Conservation (phyloP, 169 alveolate species). For the Babesia ovis region DNA sequence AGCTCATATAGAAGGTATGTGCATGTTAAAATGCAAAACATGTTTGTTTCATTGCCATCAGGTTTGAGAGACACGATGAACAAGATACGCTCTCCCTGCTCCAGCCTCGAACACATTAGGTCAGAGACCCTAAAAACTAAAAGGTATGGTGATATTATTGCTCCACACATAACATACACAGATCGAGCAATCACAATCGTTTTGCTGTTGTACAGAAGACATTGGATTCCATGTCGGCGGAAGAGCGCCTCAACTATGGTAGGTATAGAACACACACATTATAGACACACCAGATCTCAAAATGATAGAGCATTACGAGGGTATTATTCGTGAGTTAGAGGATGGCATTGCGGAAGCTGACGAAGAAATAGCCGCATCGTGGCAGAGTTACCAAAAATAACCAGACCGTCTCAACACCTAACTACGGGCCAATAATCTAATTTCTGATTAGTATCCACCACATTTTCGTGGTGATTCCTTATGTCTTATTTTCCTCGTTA, state of each 20-base stretch:
- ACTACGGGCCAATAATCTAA: too few relatives aligned
- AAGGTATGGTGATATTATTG: not conserved
- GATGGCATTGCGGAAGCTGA: slow-evolving; percentile 52
- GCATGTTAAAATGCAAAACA: not conserved
- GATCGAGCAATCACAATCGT: slow-evolving; percentile 10
- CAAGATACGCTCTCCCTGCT: slow-evolving; percentile 70
- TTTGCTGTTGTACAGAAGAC: slow-evolving; percentile 56
- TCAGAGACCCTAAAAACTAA: slow-evolving; percentile 3
- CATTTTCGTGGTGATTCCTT: not conserved
- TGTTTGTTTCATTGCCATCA: not conserved
- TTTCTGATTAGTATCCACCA: too few relatives aligned
- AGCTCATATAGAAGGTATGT: slow-evolving; percentile 62
- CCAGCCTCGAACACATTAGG: slow-evolving; percentile 53
- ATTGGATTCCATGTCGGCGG: slow-evolving; percentile 62
- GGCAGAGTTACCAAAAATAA: slow-evolving; percentile 35
- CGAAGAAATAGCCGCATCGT: slow-evolving; percentile 41
- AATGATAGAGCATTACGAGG: slow-evolving; percentile 67
- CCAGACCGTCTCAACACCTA: too few relatives aligned
- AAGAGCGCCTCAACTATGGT: slow-evolving; percentile 67
- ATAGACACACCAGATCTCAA: slow-evolving; percentile 25
- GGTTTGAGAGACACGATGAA: slow-evolving; percentile 67
- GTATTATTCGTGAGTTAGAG: slow-evolving; percentile 58
- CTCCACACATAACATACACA: slow-evolving; percentile 2
- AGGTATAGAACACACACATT: not conserved
- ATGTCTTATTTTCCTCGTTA: not conserved